Evolutionary conservation across 2,329 filamentous ascomycete species (phyloP).

Genomic region (Domatiomyces globalis): DNA sequence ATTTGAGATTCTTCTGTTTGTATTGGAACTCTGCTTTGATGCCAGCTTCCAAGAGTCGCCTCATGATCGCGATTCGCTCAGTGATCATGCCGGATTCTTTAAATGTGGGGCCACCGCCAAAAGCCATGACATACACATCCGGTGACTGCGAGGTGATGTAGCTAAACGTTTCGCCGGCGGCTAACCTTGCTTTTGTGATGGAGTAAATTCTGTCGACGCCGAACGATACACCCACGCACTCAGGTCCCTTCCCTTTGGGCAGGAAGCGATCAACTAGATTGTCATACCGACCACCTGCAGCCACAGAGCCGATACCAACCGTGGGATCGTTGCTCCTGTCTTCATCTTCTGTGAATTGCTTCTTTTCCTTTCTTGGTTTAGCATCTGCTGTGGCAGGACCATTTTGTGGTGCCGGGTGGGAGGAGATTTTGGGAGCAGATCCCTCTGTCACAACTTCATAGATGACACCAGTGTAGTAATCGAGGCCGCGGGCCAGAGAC

Average conservation of each 20-base stretch:
- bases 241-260: constrained; percentile 67
- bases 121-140: constrained; percentile 90
- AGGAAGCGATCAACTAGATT: constrained; percentile 90
- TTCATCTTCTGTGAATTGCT: constrained; percentile 43
- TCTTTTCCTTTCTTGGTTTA: constrained; percentile 38
- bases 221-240: constrained; percentile 76
- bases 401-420: constrained; percentile 25
- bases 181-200: constrained; percentile 67
- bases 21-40: constrained; percentile 84
- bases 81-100: constrained; percentile 51
- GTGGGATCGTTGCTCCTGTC: constrained; percentile 67
- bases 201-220: constrained; percentile 92
- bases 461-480: constrained; percentile 84
- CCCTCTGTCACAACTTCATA: constrained; percentile 80
- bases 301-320: constrained; percentile 72
- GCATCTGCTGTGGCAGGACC: constrained; percentile 23
- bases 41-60: constrained; percentile 68
- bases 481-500: constrained; percentile 76
- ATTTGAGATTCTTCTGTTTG: constrained; percentile 64
- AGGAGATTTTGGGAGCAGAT: constrained; percentile 43
- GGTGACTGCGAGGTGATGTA: constrained; percentile 32
- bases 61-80: constrained; percentile 69
- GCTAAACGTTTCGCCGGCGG: constrained; percentile 43
- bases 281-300: constrained; percentile 83
- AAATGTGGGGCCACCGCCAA: constrained; percentile 66